phyloP scores from a whole-genome alignment of 1,284 basidiomycete genomes.

The Vanrija sp. region DNA sequence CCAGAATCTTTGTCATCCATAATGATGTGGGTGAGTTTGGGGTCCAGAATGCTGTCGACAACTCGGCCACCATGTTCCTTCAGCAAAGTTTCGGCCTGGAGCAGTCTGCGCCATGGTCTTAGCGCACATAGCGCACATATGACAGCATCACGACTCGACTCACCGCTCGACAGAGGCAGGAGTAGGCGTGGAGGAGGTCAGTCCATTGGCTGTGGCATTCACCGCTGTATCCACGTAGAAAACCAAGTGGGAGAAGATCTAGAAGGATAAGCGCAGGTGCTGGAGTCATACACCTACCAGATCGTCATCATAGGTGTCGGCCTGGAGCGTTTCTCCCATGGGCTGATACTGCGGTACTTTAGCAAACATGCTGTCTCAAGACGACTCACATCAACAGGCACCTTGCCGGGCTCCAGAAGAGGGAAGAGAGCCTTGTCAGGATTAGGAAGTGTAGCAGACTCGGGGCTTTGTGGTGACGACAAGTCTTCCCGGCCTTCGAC shows the following conservation, averaged over 20 bases:
- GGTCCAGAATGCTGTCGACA: conserved; percentile 60
- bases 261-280: background rate
- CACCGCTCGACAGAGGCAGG: conserved; percentile 56
- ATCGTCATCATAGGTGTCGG: conserved; percentile 70
- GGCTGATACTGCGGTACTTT: conserved; percentile 12
- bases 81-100: conserved; percentile 56
- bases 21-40: conserved; percentile 77
- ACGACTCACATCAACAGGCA: conserved; percentile 30
- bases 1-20: conserved; percentile 55
- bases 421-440: background rate
- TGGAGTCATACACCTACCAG: conserved; percentile 26
- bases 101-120: conserved; percentile 55
- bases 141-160: conserved; percentile 10
- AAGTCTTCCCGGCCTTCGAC: conserved; percentile 1
- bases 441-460: background rate
- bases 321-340: conserved; percentile 66
- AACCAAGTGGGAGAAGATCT: conserved; percentile 67
- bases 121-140: too few relatives aligned
- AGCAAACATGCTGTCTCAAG: too few relatives aligned
- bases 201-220: conserved; percentile 64
- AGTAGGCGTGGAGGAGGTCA: conserved; percentile 54
- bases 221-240: conserved; percentile 80
- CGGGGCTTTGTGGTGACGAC: conserved; percentile 15
- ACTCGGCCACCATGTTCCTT: conserved; percentile 66
- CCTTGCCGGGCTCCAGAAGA: background rate